phyloP scores from a whole-genome alignment of 2,329 filamentous ascomycete species.

The Cladophialophora chaetospira region DNA sequence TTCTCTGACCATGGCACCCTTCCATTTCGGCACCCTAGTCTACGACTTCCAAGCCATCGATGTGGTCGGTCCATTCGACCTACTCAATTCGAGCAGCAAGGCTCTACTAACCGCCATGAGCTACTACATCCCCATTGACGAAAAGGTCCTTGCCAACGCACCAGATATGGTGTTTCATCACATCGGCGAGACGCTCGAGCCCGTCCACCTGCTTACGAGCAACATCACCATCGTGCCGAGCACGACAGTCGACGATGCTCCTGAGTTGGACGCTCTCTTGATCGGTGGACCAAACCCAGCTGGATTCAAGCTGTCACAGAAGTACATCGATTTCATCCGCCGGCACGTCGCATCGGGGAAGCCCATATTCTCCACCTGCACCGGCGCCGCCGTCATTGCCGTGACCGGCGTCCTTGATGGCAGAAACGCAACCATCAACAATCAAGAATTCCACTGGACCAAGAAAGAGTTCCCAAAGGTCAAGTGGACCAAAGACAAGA shows the following conservation, averaged over 20 bases:
- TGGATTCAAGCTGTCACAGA: constrained; percentile 9
- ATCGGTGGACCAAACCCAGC: constrained; percentile 19
- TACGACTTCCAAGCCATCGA: constrained; percentile 23
- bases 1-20: constrained; percentile 6
- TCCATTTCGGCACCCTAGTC: constrained; percentile 17
- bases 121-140: constrained; percentile 19
- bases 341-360: constrained; percentile 13
- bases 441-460: constrained; percentile 37
- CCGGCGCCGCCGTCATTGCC: constrained; percentile 31
- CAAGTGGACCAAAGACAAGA: constrained; percentile 47
- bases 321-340: constrained; percentile 15
- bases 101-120: constrained; percentile 20
- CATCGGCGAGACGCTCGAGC: constrained; percentile 18
- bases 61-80: constrained; percentile 20
- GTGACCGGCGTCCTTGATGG: constrained; percentile 47
- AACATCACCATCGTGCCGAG: constrained; percentile 17
- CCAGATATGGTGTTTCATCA: constrained; percentile 17
- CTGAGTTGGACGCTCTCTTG: constrained; percentile 19
- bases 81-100: constrained; percentile 26
- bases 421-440: constrained; percentile 48
- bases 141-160: constrained; percentile 37
- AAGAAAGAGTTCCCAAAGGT: constrained; percentile 40
- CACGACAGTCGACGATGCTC: constrained; percentile 17
- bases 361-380: constrained; percentile 21
- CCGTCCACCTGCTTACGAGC: constrained; percentile 8